Evolutionary conservation across 2,329 filamentous ascomycete species (phyloP).

Genomic region (Xylaria sp.): DNA sequence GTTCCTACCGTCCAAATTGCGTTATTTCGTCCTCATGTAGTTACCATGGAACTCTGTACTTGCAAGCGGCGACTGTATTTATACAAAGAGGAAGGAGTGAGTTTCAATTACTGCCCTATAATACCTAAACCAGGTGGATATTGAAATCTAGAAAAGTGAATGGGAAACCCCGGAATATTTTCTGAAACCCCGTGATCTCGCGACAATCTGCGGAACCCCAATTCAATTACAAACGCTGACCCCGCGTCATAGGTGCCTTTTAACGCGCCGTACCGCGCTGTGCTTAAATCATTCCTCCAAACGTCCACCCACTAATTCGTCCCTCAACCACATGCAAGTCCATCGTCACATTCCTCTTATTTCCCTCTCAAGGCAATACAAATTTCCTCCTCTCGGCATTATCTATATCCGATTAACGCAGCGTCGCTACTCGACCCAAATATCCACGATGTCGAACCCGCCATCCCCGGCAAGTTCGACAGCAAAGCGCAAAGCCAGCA

Average conservation of each 20-base stretch:
- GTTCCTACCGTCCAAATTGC: no score
- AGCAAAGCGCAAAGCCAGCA: conserved; percentile 43
- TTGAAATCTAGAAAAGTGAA: no score
- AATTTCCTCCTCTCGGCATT: neutral
- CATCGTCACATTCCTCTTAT: neutral
- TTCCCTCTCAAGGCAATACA: neutral
- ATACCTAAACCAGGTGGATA: no score
- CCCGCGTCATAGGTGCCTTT: conserved; percentile 26
- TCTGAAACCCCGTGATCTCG: conserved; percentile 39
- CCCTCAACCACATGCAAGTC: neutral
- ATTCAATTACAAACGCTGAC: conserved; percentile 22
- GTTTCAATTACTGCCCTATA: no score
- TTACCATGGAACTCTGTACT: no score
- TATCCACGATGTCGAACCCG: conserved; percentile 32
- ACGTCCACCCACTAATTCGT: neutral
- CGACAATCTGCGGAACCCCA: conserved; percentile 13
- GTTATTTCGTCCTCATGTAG: no score
- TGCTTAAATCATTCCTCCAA: neutral
- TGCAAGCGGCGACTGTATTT: no score
- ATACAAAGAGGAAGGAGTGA: no score
- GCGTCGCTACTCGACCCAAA: neutral
- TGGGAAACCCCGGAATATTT: no score
- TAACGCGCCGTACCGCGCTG: conserved; percentile 18
- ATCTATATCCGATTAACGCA: neutral
- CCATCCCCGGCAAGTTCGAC: conserved; percentile 19